Base-by-base conservation (phyloP, 2,329 filamentous ascomycete species). In the Lojkania enalia region DNA sequence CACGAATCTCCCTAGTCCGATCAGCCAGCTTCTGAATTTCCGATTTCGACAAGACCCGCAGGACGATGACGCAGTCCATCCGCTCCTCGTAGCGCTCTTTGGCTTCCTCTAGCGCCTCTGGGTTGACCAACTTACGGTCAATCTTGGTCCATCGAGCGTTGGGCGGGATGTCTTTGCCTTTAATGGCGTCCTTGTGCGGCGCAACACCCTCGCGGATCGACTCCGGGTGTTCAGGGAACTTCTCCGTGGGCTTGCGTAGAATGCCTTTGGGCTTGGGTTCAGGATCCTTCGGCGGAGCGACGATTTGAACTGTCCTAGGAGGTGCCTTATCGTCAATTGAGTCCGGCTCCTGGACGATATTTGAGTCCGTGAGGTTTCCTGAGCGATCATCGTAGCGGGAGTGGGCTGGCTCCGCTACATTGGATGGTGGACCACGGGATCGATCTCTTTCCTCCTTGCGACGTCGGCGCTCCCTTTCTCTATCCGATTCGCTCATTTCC, bases 141-240 rank as follows among this genome's bases (percentile, higher is more conserved):
- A 97, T 91, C 74, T 94, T 95, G 35, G 91, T 96, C 91, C 91
- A 96, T 42, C 90, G 82, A 23, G 91, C 91, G 45, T 87, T 88
- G 0, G 84, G 72, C 3, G 75, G 75, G 21, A 90, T 88, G 29
- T 88, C 86, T 50, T 85, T 83, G 43, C 67, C 69, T 64, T 84
- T 84, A 68, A 86, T 84, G 37, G 88, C 85, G 64, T 95, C 90
- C 71, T 95, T 96, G 63, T 95, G 82, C n/a, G 91, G 91, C 2
- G 91, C 90, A 5, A 96, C 92, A 13, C 91, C 92, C 67, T 96
- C 92, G 15, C 91, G 82, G 25, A 95, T 79, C 0, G 89, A 86
- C 54, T 90, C 86, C 1, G 83, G 82, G 50, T 96, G 87, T 62
- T 96, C 91, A 0, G 92, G 92, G 60, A 96, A 97, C 60, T 86